Percentiles rank a stretch among this genome's conserved stretches.
Conservation (phyloP, 2,329 filamentous ascomycete species). For the Claviceps fusiformis region DNA sequence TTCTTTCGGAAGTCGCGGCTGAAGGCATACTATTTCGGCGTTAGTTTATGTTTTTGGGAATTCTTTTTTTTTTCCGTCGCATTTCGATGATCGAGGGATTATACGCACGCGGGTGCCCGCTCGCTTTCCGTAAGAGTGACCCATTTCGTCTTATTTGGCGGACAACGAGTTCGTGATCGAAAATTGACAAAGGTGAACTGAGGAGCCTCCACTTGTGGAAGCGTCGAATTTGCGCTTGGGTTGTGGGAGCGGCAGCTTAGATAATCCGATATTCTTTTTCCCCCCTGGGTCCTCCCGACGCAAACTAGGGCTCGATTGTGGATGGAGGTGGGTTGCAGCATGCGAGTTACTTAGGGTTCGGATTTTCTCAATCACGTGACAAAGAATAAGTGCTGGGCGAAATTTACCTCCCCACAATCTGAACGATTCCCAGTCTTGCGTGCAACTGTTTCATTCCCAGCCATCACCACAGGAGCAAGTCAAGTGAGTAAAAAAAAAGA, state of each 20-base stretch:
- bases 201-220: conserved; percentile 17
- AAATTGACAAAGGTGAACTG: conserved; percentile 23
- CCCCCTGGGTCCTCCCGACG: background rate
- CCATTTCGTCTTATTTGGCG: conserved; percentile 52
- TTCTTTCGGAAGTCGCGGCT: conserved; percentile 87
- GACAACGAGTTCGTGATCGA: conserved; percentile 27
- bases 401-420: conserved; percentile 23
- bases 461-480: conserved; percentile 24
- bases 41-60: conserved; percentile 2
- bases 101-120: conserved; percentile 67
- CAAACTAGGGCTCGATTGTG: conserved; percentile 20
- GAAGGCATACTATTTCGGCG: conserved; percentile 64
- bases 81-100: conserved; percentile 13
- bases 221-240: conserved; percentile 23
- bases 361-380: conserved; percentile 15
- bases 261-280: conserved; percentile 21
- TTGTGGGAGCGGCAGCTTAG: conserved; percentile 24
- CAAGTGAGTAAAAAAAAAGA: conserved; percentile 21
- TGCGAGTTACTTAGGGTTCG: conserved; percentile 21
- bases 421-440: conserved; percentile 15
- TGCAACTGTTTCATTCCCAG: conserved; percentile 20
- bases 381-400: background rate
- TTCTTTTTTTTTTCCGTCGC: conserved; percentile 11
- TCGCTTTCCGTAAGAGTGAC: conserved; percentile 78
- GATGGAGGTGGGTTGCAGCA: conserved; percentile 6